These are phyloP conservation scores for Fusarium bactridioides DNA, from an alignment of 2,329 filamentous ascomycete species.

Conservation along the genomic window DNA sequence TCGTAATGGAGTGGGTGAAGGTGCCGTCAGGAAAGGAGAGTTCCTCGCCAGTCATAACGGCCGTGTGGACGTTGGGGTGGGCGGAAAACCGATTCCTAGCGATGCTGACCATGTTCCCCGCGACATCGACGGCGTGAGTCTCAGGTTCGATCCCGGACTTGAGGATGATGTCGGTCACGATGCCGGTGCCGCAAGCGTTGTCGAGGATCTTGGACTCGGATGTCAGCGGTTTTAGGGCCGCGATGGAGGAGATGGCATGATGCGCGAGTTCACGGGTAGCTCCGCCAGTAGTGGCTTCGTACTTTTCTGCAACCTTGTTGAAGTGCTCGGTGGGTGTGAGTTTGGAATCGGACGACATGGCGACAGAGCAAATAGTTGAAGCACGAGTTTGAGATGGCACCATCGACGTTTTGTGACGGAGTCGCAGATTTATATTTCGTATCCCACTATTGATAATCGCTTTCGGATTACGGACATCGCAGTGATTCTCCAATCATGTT, in stretches of 20 bases:
- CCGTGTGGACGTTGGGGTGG: fast-evolving
- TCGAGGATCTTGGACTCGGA: not conserved
- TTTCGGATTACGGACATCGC: fast-evolving
- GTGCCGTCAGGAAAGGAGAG: not conserved
- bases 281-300: not conserved
- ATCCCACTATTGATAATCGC: not conserved
- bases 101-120: not conserved
- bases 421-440: not conserved
- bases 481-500: not conserved
- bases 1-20: not conserved
- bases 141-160: not conserved
- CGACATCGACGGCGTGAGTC: not conserved
- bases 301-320: not conserved
- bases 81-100: not conserved
- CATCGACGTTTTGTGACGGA: not conserved
- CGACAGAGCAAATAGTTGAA: fast-evolving
- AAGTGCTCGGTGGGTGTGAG: not conserved
- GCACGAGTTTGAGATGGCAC: not conserved
- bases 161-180: not conserved
- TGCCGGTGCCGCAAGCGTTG: not conserved
- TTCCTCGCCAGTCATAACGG: not conserved
- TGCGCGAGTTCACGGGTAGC: not conserved
- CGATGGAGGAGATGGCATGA: not conserved
- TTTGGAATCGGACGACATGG: not conserved
- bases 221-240: not conserved